Evolutionary conservation across 2,329 filamentous ascomycete species (phyloP).

Genomic region (Rutstroemia sp.): DNA sequence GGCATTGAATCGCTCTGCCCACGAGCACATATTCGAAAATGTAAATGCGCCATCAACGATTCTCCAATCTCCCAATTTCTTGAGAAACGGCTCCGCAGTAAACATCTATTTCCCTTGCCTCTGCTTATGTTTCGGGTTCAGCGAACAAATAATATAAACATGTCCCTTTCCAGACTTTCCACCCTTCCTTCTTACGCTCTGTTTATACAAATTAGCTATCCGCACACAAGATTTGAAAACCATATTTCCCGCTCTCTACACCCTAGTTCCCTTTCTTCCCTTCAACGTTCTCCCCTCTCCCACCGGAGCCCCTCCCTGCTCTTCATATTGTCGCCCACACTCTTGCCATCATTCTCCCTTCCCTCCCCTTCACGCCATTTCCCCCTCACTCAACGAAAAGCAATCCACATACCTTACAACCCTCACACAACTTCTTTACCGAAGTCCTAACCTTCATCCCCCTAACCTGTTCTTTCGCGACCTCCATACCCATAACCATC

Average conservation of each 20-base stretch:
- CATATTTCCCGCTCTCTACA: neutral
- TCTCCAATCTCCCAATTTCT: neutral
- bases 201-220: constrained; percentile 5
- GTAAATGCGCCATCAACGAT: neutral
- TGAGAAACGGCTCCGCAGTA: neutral
- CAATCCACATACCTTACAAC: constrained; percentile 70
- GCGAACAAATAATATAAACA: constrained; percentile 83
- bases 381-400: constrained; percentile 4
- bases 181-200: constrained; percentile 77
- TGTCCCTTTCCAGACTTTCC: constrained; percentile 63
- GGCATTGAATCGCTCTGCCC: too few relatives aligned
- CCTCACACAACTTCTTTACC: constrained; percentile 94
- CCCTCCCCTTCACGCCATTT: neutral
- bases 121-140: constrained; percentile 93
- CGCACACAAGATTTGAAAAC: neutral
- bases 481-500: neutral
- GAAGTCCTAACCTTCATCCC: constrained; percentile 94
- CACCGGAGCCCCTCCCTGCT: neutral
- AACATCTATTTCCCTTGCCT: constrained; percentile 54
- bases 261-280: neutral
- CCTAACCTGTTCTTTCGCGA: constrained; percentile 47
- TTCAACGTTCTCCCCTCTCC: neutral
- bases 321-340: neutral
- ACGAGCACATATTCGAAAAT: too few relatives aligned
- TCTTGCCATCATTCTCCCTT: neutral